Base-by-base conservation (phyloP, 75 land plant species). In the Pseudotsuga menziesii region DNA sequence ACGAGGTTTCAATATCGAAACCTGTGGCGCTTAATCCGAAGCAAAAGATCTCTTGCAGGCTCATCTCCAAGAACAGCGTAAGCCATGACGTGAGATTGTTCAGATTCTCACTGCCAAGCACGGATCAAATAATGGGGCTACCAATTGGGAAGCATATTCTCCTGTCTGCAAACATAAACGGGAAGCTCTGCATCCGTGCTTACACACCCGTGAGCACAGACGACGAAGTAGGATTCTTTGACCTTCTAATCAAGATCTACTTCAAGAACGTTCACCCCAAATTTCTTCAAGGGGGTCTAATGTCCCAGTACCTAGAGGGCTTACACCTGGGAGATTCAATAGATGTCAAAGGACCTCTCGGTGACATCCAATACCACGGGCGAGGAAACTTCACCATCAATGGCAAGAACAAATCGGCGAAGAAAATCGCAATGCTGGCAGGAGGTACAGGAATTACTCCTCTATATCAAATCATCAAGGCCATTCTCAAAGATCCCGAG, bases 401-500 rank as follows among this genome's bases (percentile, higher is more conserved):
- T 25, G 90, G 92, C 20, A 80, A 86, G 72, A 78, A 58, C 5
- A 83, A 78, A 76, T 82, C 70, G 25, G 95, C 88, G 35, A 87
- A 76, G 79, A 80, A 78, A 76, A 81, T 95, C 5, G 88, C 90
- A 12, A 96, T 96, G 99, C 55, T 96, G 2, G 98, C 98, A 0
- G 98, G 98, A 0, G 98, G 99, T 7, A 94, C 93, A 1, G 99
- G 99, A 5, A 97, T 97, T 66, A 97, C 99, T 4, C 99, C 99
- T 12, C 76, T 94, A 32, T 97, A 89, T 63, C 99, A 96, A 61
- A 81, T 96, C 29, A 86, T 89, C 62, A 92, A 88, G 78, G 93
- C 93, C 4, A 66, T 94, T 25, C 56, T 97, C 14, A 80, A 72
- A 66, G 93, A 97, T 75, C 89, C 93, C 0, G 86, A 84, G 59